phyloP scores from a whole-genome alignment of 768 basidiomycete species.

The Albatrellus ellisii region DNA sequence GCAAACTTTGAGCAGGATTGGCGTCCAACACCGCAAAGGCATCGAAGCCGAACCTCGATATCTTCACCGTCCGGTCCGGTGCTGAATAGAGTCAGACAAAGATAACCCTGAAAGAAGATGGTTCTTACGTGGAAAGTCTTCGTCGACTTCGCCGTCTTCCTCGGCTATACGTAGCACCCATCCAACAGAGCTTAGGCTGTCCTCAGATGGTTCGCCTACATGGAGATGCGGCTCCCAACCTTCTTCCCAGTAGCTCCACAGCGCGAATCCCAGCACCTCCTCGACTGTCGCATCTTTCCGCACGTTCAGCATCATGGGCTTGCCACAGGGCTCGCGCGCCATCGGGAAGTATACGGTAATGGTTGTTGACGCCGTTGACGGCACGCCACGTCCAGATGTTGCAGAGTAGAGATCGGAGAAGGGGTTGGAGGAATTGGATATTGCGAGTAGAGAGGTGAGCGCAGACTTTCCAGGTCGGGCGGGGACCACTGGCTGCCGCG shows the following conservation, averaged over 20 bases:
- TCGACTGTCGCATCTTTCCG: constrained; percentile 85
- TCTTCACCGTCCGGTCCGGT: constrained; percentile 75
- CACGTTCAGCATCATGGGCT: constrained; percentile 61
- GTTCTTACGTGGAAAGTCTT: constrained; percentile 89
- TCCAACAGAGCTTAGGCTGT: constrained; percentile 62
- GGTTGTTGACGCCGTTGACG: constrained; percentile 41
- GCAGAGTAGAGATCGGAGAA: constrained; percentile 81
- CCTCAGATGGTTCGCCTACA: constrained; percentile 47
- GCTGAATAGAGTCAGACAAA: constrained; percentile 34
- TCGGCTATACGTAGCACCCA: constrained; percentile 94
- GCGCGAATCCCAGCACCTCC: constrained; percentile 86
- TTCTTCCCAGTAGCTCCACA: constrained; percentile 92
- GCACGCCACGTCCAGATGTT: constrained; percentile 61
- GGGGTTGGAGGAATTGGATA: constrained; percentile 57
- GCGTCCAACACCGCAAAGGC: constrained; percentile 85
- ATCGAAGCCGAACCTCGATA: constrained; percentile 80
- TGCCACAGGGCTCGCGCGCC: constrained; percentile 44
- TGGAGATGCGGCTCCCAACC: constrained; percentile 68
- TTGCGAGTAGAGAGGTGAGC: constrained; percentile 63
- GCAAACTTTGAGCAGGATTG: constrained; percentile 50
- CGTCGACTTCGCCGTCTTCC: constrained; percentile 96
- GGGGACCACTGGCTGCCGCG: constrained; percentile 35
- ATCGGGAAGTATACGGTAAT: constrained; percentile 83
- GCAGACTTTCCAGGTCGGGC: constrained; percentile 40
- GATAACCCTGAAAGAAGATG: background rate